phyloP scores from a whole-genome alignment of 31 red algal genomes.

The Asparagopsis taxiformis region DNA sequence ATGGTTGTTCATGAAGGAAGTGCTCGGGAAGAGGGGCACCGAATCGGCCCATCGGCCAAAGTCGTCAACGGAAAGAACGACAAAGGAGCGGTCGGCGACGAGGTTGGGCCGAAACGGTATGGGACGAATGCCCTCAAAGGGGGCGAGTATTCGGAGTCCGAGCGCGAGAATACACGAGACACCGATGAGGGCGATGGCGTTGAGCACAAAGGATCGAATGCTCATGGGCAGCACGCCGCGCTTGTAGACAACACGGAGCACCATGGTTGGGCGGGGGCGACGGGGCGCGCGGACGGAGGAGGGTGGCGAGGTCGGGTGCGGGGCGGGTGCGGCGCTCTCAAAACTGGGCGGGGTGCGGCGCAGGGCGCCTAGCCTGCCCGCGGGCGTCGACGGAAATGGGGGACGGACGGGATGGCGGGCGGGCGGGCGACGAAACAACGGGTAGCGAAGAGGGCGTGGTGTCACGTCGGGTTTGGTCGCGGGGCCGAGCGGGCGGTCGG shows the following conservation, averaged over 20 bases:
- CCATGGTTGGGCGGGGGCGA: slow-evolving; percentile 4
- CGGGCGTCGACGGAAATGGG: too few species aligned
- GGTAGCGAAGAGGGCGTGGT: too few species aligned
- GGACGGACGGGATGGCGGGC: too few species aligned
- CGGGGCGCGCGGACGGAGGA: neutral
- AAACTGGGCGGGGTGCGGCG: too few species aligned
- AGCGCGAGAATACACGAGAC: slow-evolving; percentile 1
- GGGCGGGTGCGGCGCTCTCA: neutral
- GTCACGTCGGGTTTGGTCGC: too few species aligned
- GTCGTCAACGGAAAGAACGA: slow-evolving; percentile 64
- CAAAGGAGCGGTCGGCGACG: slow-evolving; percentile 39
- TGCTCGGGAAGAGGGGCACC: slow-evolving; percentile 63
- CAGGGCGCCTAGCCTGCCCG: too few species aligned
- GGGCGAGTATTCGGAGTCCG: slow-evolving; percentile 11
- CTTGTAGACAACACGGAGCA: slow-evolving; percentile 25
- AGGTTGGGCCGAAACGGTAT: slow-evolving; percentile 6
- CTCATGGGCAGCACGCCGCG: slow-evolving; percentile 11
- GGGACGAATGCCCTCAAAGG: neutral
- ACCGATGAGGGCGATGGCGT: slow-evolving; percentile 14
- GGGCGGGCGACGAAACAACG: too few species aligned
- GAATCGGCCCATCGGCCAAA: slow-evolving; percentile 68
- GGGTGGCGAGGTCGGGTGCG: neutral
- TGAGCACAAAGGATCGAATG: slow-evolving; percentile 14
- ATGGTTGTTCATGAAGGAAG: slow-evolving; percentile 16
- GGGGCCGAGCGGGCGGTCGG: too few species aligned